Conservation (phyloP, 805 yeast genomes). For the Cyberlindnera subsufficiens region DNA sequence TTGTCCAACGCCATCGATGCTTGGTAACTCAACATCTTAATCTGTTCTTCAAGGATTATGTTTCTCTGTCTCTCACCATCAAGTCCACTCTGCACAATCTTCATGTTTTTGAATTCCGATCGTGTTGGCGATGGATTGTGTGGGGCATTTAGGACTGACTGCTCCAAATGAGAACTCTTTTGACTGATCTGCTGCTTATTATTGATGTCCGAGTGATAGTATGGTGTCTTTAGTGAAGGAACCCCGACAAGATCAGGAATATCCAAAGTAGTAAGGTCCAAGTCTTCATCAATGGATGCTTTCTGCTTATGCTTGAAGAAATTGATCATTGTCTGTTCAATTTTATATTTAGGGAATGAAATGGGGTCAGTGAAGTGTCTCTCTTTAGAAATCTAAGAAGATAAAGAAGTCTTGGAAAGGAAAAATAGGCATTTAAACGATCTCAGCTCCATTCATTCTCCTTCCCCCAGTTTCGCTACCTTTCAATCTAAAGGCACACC, state of each 20-base stretch:
- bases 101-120: neutral
- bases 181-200: no score
- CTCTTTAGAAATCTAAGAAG: no score
- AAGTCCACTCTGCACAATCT: neutral
- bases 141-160: neutral
- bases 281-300: slow-evolving; percentile 1
- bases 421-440: no score
- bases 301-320: slow-evolving; percentile 1
- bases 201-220: no score
- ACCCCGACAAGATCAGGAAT: slow-evolving; percentile 10
- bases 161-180: no score
- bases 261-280: slow-evolving; percentile 16
- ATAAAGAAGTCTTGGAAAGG: no score
- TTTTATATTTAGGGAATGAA: neutral
- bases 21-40: slow-evolving; percentile 20
- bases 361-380: neutral
- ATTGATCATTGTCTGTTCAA: neutral
- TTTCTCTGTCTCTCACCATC: slow-evolving; percentile 23
- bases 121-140: neutral
- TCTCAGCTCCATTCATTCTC: no score
- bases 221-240: no score
- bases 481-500: no score
- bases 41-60: slow-evolving; percentile 22
- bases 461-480: no score
- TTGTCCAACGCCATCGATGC: slow-evolving; percentile 23